Conservation (phyloP, 371 early-diverging fungal species). For the Mucor lusitanicus region DNA sequence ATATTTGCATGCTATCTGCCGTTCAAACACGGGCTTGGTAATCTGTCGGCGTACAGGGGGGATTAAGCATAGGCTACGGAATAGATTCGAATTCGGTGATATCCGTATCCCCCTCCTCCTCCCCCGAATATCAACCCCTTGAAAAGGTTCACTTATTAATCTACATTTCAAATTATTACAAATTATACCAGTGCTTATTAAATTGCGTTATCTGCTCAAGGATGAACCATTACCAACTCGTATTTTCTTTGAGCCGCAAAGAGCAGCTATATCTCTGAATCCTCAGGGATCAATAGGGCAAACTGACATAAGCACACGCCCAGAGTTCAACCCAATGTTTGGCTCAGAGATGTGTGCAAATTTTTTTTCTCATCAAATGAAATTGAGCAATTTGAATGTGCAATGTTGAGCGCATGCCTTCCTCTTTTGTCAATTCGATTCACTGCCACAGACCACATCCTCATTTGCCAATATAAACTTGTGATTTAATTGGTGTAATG, state of each 20-base stretch:
- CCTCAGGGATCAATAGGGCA: too few species aligned
- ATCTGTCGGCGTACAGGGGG: background rate
- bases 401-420: background rate
- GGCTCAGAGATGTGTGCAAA: background rate
- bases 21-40: background rate
- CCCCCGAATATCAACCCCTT: background rate
- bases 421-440: background rate
- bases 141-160: background rate
- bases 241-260: background rate
- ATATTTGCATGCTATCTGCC: background rate
- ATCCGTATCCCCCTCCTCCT: background rate
- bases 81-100: background rate
- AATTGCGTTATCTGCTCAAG: background rate
- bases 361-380: background rate
- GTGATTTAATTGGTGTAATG: constrained; percentile 5
- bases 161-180: background rate
- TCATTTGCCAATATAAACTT: background rate
- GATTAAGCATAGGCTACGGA: background rate
- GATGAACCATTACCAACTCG: background rate
- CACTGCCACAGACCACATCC: background rate
- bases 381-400: background rate
- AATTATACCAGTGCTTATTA: background rate
- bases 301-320: too few species aligned
- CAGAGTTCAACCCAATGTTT: background rate
- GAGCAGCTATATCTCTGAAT: too few species aligned